Evolutionary conservation across 2,329 filamentous ascomycete genomes (phyloP).

Genomic region (Ophiognomonia clavigignenti-juglandacearum): DNA sequence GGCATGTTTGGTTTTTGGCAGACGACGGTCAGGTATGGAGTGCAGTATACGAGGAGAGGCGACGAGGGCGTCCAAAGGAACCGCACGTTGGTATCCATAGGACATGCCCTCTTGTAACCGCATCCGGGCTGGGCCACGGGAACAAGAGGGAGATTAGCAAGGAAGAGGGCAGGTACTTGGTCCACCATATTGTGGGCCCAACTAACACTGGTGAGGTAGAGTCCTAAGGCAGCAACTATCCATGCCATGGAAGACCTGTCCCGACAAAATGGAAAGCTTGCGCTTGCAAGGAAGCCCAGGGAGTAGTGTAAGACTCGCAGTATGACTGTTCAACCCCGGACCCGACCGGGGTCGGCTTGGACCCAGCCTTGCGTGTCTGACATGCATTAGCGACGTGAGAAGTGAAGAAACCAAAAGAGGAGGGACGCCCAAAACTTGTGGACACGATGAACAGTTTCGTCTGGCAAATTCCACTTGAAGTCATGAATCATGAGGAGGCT

Average conservation of each 20-base stretch:
- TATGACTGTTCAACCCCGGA: slow-evolving; percentile 4
- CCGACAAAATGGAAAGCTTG: background rate
- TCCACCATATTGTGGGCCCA: background rate
- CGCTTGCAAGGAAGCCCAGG: background rate
- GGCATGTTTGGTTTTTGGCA: too few relatives aligned
- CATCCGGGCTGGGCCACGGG: slow-evolving; percentile 2
- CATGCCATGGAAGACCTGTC: background rate
- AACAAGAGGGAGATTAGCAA: slow-evolving; percentile 4
- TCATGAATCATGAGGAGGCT: too few relatives aligned
- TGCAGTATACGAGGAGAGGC: too few relatives aligned
- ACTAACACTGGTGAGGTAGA: slow-evolving; percentile 5
- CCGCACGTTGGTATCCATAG: slow-evolving; percentile 2
- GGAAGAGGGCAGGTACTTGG: background rate
- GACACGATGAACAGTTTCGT: background rate
- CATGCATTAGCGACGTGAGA: slow-evolving; percentile 5
- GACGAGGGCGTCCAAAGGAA: background rate
- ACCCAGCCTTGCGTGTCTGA: slow-evolving; percentile 13
- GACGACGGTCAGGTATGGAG: too few relatives aligned
- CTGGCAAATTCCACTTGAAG: background rate
- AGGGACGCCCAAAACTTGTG: background rate
- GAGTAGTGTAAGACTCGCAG: background rate
- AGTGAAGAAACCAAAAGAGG: background rate
- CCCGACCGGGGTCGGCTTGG: background rate
- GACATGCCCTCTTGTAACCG: slow-evolving; percentile 6
- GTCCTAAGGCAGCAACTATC: slow-evolving; percentile 10